Conservation (phyloP, 768 basidiomycete species). For the Tylopilus plumbeoviolaceoides region DNA sequence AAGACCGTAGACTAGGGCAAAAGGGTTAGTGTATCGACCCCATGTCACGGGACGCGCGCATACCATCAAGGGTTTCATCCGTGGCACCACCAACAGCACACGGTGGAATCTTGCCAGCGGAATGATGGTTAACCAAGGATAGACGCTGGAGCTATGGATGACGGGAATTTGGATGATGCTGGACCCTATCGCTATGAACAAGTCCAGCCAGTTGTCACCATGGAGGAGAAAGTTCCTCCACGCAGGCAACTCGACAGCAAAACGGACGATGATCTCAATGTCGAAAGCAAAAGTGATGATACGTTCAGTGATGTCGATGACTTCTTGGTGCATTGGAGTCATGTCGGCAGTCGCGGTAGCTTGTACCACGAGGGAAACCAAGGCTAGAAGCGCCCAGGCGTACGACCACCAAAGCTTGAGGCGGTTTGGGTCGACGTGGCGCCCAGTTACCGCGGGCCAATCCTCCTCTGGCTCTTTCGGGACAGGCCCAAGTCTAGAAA, state of each 20-base stretch:
- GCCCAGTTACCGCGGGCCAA: slow-evolving; percentile 49
- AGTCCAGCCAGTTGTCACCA: slow-evolving; percentile 67
- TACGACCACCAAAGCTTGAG: slow-evolving; percentile 54
- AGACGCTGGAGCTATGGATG: slow-evolving; percentile 58
- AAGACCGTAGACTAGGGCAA: slow-evolving; percentile 71
- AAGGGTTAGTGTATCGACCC: slow-evolving; percentile 5
- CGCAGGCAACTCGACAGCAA: slow-evolving; percentile 69
- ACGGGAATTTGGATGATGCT: slow-evolving; percentile 82
- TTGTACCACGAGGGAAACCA: slow-evolving; percentile 68
- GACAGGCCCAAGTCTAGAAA: slow-evolving; percentile 34
- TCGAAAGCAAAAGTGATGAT: slow-evolving; percentile 82
- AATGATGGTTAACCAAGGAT: slow-evolving; percentile 89
- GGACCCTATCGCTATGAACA: slow-evolving; percentile 67
- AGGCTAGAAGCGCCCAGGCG: slow-evolving; percentile 74
- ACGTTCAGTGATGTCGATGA: slow-evolving; percentile 66
- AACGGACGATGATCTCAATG: slow-evolving; percentile 76
- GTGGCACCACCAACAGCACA: slow-evolving; percentile 83
- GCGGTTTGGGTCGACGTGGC: slow-evolving; percentile 42
- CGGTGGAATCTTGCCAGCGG: slow-evolving; percentile 87
- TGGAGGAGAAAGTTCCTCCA: slow-evolving; percentile 75
- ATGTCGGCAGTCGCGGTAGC: slow-evolving; percentile 60
- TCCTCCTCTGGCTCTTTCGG: slow-evolving; percentile 62
- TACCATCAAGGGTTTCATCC: slow-evolving; percentile 87
- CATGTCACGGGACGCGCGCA: background rate
- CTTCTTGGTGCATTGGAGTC: slow-evolving; percentile 38